Percentiles rank a stretch among this genome's conserved stretches.
Evolutionary conservation across 306 rosid genomes (phyloP).

Genomic region (Casuarina equisetifolia): DNA sequence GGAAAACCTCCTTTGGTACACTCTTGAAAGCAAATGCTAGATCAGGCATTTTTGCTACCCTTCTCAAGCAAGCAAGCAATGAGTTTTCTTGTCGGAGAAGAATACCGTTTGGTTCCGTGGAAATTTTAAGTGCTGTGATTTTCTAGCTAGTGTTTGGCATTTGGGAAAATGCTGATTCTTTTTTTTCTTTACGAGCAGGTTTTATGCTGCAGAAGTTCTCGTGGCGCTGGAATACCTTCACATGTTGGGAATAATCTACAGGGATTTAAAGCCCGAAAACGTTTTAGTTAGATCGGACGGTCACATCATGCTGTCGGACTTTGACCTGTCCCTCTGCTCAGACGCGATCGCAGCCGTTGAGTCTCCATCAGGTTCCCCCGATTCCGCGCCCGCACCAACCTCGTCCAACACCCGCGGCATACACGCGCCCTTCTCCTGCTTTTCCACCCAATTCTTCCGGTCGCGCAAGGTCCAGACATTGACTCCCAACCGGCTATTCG

Average conservation of each 20-base stretch:
- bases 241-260: conserved; percentile 95
- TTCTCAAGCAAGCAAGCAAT: conserved; percentile 7
- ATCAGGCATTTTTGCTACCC: conserved; percentile 20
- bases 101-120: conserved; percentile 16
- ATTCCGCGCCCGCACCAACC: conserved; percentile 16
- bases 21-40: conserved; percentile 12
- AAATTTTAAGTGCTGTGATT: neutral
- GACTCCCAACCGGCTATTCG: conserved; percentile 68
- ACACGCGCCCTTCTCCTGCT: conserved; percentile 51
- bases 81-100: neutral
- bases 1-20: neutral
- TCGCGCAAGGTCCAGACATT: conserved; percentile 69
- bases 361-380: conserved; percentile 45
- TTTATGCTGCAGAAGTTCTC: conserved; percentile 93
- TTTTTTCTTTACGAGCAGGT: conserved; percentile 41
- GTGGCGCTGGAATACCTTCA: conserved; percentile 96
- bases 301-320: conserved; percentile 98
- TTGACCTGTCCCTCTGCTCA: conserved; percentile 80
- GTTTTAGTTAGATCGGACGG: conserved; percentile 97
- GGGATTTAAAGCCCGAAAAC: conserved; percentile 94
- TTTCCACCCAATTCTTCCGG: conserved; percentile 62
- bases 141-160: neutral
- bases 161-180: neutral
- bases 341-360: conserved; percentile 89
- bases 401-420: conserved; percentile 39